Base-by-base conservation (phyloP, 2,329 filamentous ascomycete species). In the Alternaria conjuncta region DNA sequence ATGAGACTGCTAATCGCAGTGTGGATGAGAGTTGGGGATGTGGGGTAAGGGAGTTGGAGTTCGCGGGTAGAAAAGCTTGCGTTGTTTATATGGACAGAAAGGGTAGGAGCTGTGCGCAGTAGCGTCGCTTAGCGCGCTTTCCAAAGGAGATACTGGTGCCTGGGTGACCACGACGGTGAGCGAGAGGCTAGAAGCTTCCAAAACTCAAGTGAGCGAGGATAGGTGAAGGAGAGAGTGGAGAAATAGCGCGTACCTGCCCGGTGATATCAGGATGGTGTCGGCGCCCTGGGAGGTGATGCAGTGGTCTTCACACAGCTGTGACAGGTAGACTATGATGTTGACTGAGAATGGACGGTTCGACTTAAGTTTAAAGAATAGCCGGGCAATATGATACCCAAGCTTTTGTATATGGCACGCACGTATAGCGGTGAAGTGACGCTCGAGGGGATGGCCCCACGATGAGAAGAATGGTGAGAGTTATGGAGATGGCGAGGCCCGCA, bases 191-290 rank as follows among this genome's bases (percentile, higher is more conserved):
- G 55, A 64, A 60, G 58, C 21, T 62, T 62, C 55, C 30, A 20
- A 15, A 20, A 30, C 11, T 44, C 5, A 44, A 46, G 55, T 61
- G 32, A 60, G 13, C 23, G 36, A 56, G 56, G 23, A 30, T 51
- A 59, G n/a, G 51, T 60, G 57, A 67, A 57, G 32, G 53, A 11
- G 61, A 47, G n/a, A n/a, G n/a, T n/a, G n/a, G n/a, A n/a, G n/a
- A n/a, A n/a, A n/a, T n/a, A n/a, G n/a, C n/a, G n/a, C n/a, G n/a
- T n/a, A n/a, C n/a, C n/a, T n/a, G n/a, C n/a, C n/a, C n/a, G n/a
- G n/a, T n/a, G n/a, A n/a, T n/a, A n/a, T n/a, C n/a, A n/a, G n/a
- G n/a, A n/a, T n/a, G n/a, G n/a, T n/a, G n/a, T 25, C 28, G 36
- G 26, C 15, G 18, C 11, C 21, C 26, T 20, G 28, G 13, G 25